Conservation (phyloP, 1,139 yeast genomes). For the Pneumocystis jirovecii region DNA sequence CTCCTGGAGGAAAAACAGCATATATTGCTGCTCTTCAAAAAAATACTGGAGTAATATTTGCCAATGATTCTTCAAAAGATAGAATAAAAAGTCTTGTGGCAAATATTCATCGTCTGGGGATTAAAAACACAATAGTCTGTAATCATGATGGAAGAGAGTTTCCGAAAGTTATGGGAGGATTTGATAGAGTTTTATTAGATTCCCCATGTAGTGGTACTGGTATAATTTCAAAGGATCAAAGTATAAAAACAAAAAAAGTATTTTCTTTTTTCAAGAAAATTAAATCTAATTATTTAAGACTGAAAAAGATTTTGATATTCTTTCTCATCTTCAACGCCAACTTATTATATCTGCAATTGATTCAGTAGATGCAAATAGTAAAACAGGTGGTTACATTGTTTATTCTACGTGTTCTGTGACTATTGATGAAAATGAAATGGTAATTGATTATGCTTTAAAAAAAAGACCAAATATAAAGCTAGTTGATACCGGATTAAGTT, state of each 20-base stretch:
- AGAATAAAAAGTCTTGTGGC: conserved; percentile 95
- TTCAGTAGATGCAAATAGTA: conserved; percentile 82
- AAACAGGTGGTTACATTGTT: conserved; percentile 87
- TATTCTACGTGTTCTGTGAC: conserved; percentile 97
- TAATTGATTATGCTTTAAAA: conserved; percentile 92
- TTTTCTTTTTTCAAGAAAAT: conserved; percentile 42
- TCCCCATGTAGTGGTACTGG: conserved; percentile 99
- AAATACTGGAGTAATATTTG: conserved; percentile 93
- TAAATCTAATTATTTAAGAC: conserved; percentile 39
- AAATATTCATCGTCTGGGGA: conserved; percentile 91
- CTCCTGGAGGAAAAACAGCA: conserved; percentile 99
- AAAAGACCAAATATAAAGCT: conserved; percentile 92
- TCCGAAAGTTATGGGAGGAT: conserved; percentile 96
- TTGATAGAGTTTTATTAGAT: conserved; percentile 84
- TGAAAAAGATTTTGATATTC: conserved; percentile 89
- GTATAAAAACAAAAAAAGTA: conserved; percentile 76
- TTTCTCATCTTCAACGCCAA: conserved; percentile 94
- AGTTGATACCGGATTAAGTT: conserved; percentile 83
- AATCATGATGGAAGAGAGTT: conserved; percentile 97
- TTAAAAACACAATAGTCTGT: conserved; percentile 91
- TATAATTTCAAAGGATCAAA: conserved; percentile 93
- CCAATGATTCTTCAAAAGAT: conserved; percentile 91
- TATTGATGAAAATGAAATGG: conserved; percentile 96
- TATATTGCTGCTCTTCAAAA: conserved; percentile 93
- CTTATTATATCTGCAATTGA: conserved; percentile 87